Evolutionary conservation across 805 yeast genomes (phyloP).

Genomic region (Kazachstania kunashirensis): DNA sequence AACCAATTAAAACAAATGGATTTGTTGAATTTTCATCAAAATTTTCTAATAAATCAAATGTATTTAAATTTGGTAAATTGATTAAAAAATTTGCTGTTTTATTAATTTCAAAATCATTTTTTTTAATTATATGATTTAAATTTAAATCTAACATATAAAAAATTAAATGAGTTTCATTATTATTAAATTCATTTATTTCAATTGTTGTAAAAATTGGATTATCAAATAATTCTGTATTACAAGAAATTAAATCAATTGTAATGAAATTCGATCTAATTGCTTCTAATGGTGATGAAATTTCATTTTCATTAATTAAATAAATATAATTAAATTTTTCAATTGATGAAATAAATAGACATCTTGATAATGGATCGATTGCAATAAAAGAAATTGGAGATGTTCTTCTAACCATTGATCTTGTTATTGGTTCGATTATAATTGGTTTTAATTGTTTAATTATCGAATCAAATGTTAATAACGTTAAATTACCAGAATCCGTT

Average conservation of each 20-base stretch:
- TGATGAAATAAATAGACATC: conserved; percentile 64
- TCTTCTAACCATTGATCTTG: conserved; percentile 67
- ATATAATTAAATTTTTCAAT: conserved; percentile 67
- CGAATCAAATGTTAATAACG: conserved; percentile 24
- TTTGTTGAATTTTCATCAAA: conserved; percentile 27
- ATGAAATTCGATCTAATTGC: conserved; percentile 42
- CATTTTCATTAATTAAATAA: conserved; percentile 48
- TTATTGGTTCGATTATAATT: conserved; percentile 51
- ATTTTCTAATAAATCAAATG: conserved; percentile 14
- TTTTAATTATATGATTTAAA: conserved; percentile 59
- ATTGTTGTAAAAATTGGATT: conserved; percentile 80
- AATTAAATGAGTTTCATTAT: conserved; percentile 35
- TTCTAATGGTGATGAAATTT: conserved; percentile 67
- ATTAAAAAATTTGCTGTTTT: conserved; percentile 42
- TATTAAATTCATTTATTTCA: conserved; percentile 45
- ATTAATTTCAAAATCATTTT: conserved; percentile 31
- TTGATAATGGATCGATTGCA: conserved; percentile 57
- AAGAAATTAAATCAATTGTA: conserved; percentile 44
- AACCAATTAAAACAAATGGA: conserved; percentile 42
- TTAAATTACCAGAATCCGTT: conserved; percentile 71
- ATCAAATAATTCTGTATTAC: conserved; percentile 63
- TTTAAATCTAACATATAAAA: conserved; percentile 84
- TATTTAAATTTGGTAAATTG: conserved; percentile 47
- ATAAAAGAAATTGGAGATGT: conserved; percentile 66
- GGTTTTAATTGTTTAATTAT: conserved; percentile 32